Evolutionary conservation across 2,329 filamentous ascomycete genomes (phyloP), one percentile per base, ranked within the genome.

Genomic region (Beauveria rudraprayagi): DNA sequence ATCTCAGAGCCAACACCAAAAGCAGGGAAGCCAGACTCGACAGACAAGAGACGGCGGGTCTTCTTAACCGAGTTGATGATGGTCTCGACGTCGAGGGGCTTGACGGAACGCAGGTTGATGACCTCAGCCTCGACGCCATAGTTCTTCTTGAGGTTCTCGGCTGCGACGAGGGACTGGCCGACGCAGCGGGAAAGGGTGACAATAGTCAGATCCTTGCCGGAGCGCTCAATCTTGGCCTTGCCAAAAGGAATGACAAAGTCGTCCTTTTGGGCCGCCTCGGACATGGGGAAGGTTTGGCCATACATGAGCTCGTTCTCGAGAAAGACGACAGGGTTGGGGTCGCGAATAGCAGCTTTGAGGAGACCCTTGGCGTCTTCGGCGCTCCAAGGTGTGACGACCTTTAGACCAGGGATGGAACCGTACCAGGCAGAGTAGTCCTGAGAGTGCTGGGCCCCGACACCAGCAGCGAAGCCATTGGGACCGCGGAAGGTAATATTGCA

Each of bases 401-500:
- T 99, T 70, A 99, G 81, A 68, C 94, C 94, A 57, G 94, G 94
- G 70, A 99, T 94, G 78, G 91, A 95, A 74, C 93, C 94, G 79
- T 99, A 99, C 94, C 94, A 99, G 65, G 93, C 92, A 56, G 91
- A 91, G 83, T 95, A 99, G 76, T 99, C 94, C 81, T 99, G 94
- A 57, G 94, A 97, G 83, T 99, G 94, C 83, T 99, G 94, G 63
- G 94, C 94, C 66, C 81, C 94, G 70, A 99, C 94, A 84, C 94
- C 94, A 64, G 93, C 75, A 65, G 94, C 94, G 77, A 99, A 99
- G 71, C 94, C 94, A 80, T 99, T 99, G 78, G 94, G 94, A 60
- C 94, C 94, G 75, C 94, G 92, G 89, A 99, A 99, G 69, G 94
- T 97, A 79, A 99, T 93, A 83, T 97, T 97, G 82, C 94, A 99